Conservation (phyloP, 441 rosid genomes). For the Breynia disticha region DNA sequence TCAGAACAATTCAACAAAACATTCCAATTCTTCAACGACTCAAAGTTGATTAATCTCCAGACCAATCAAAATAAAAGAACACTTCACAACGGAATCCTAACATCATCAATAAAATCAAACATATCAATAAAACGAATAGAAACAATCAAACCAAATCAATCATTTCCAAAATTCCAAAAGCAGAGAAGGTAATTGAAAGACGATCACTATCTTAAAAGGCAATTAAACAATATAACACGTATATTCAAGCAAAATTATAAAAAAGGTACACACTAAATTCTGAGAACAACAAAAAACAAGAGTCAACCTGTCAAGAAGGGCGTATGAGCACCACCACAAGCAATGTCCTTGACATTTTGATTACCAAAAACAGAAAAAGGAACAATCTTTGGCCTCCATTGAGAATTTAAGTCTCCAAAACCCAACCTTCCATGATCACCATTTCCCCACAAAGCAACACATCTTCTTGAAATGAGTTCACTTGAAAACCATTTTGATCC, state of each 20-base stretch:
- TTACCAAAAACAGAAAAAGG: slow-evolving; percentile 35
- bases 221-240: neutral
- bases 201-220: too few species aligned
- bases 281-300: neutral
- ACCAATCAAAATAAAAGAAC: neutral
- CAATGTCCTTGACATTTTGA: slow-evolving; percentile 41
- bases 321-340: slow-evolving; percentile 98
- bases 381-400: slow-evolving; percentile 45
- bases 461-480: slow-evolving; percentile 18
- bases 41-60: neutral
- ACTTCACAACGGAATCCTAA: too few species aligned
- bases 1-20: slow-evolving; percentile 9
- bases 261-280: neutral
- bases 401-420: slow-evolving; percentile 58
- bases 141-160: too few species aligned
- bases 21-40: slow-evolving; percentile 6
- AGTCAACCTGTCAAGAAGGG: slow-evolving; percentile 74
- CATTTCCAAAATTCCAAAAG: too few species aligned
- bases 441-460: slow-evolving; percentile 86
- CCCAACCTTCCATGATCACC: slow-evolving; percentile 92
- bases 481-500: neutral
- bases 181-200: too few species aligned
- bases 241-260: neutral
- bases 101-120: too few species aligned
- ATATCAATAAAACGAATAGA: too few species aligned